Evolutionary conservation across 352 stramenopile genomes (phyloP).

Genomic region (Globisporangium splendens): DNA sequence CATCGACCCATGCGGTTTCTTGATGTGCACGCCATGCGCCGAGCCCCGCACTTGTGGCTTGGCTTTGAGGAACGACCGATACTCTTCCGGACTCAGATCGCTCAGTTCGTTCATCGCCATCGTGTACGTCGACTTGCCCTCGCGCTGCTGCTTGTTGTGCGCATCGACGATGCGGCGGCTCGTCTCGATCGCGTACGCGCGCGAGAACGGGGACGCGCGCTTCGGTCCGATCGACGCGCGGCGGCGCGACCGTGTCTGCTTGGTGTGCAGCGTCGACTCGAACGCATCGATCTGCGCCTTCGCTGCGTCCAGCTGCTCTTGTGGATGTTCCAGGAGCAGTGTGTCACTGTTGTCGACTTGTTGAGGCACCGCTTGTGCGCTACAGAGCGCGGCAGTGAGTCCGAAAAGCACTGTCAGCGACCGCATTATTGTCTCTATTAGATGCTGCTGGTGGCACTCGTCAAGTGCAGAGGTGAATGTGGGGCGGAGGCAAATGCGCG

Average conservation of each 20-base stretch:
- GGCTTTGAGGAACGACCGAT: conserved; percentile 42
- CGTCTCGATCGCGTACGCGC: conserved; percentile 36
- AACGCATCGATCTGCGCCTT: conserved; percentile 7
- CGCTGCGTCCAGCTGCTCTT: conserved; percentile 1
- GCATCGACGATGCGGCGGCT: conserved; percentile 39
- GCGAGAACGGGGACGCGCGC: conserved; percentile 36
- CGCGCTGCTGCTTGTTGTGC: conserved; percentile 40
- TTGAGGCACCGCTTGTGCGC: background rate
- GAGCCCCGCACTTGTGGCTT: background rate
- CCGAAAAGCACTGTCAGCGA: background rate
- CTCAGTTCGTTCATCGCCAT: conserved; percentile 64
- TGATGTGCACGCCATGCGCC: background rate
- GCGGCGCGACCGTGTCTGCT: conserved; percentile 8
- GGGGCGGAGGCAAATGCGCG: too few species aligned
- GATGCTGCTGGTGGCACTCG: background rate
- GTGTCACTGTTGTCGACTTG: too few species aligned
- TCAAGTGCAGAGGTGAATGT: background rate
- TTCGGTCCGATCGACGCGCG: conserved; percentile 33
- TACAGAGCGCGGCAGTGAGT: background rate
- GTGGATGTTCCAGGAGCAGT: too few species aligned
- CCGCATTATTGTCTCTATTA: too few species aligned
- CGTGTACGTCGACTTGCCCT: conserved; percentile 41
- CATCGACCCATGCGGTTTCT: background rate
- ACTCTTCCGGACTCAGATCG: conserved; percentile 66
- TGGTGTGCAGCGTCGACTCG: conserved; percentile 3